A percentile compares a stretch with the other conserved stretches of the same genome.
These are phyloP conservation scores for Schrenkiella parvula DNA, from an alignment of 345 rosid genomes.

Conservation along the genomic window DNA sequence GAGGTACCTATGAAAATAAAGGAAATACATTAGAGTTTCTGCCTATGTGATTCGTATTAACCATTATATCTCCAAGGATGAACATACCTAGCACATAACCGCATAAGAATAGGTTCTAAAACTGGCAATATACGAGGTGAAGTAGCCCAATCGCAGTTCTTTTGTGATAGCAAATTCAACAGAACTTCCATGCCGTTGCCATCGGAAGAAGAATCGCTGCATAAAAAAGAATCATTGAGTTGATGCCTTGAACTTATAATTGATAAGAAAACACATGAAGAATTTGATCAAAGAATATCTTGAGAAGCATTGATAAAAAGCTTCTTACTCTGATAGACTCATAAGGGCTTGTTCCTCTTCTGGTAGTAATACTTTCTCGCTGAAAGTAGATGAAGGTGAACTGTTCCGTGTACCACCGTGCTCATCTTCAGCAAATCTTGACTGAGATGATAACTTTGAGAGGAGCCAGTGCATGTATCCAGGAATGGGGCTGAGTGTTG, in stretches of 20 bases:
- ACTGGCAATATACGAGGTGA: slow-evolving; percentile 45
- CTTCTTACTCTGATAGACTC: slow-evolving; percentile 49
- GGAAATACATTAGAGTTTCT: not conserved
- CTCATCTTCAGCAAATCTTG: slow-evolving; percentile 48
- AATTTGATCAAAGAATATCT: not conserved
- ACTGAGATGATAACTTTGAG: slow-evolving; percentile 79
- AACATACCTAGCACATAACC: slow-evolving; percentile 76
- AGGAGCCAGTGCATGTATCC: slow-evolving; percentile 88
- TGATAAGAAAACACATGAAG: not conserved
- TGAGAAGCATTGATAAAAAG: not conserved
- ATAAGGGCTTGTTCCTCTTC: slow-evolving; percentile 80
- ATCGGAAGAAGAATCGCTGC: slow-evolving; percentile 49
- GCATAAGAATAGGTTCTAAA: slow-evolving; percentile 64
- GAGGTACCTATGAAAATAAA: slow-evolving; percentile 54
- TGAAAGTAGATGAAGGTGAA: slow-evolving; percentile 50
- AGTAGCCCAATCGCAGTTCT: slow-evolving; percentile 52
- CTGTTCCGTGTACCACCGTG: slow-evolving; percentile 31
- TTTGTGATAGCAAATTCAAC: slow-evolving; percentile 46
- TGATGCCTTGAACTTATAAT: not conserved
- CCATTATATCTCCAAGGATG: not conserved
- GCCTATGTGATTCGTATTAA: not conserved
- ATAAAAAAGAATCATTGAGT: not conserved
- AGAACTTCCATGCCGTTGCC: slow-evolving; percentile 73
- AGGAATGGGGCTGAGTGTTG: slow-evolving; percentile 90
- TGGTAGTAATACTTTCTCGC: slow-evolving; percentile 67